Base-by-base conservation (phyloP, 129 eudicot species). In the Erigeron canadensis region DNA sequence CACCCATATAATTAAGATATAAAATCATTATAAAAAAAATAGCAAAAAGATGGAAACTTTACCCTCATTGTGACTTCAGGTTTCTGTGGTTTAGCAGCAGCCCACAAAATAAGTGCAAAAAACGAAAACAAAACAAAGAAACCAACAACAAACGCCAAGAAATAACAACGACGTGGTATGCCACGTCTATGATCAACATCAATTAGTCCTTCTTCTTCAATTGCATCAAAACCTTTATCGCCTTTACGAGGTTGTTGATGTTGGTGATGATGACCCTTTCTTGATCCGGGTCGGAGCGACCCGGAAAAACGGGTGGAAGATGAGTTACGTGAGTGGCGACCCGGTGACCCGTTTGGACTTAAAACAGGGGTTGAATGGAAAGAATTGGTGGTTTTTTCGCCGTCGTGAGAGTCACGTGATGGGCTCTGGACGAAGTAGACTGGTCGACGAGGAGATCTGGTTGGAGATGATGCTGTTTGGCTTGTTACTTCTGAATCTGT, bases 401-500 rank as follows among this genome's bases (percentile, higher is more conserved):
- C 99, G 78, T 95, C 97, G 87, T 95, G 99, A 0, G 98, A 93
- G 58, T 93, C 98, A 10, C 98, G 79, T 44, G 99, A 95, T 9
- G 99, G 99, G 55, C 94, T 86, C 74, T 95, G 99, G 28, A 95
- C 97, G 77, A 81, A 95, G 87, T 95, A 95, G 1, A 85, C 95
- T 6, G 96, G 86, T 44, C 96, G 84, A 46, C 89, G 89, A 0
- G 93, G 93, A 9, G 94, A 87, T 19, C 94, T 53, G 6, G 89
- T 81, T 43, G 99, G 99, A 3, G 99, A 95, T 13, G 97, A 90
- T 6, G 96, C 88, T 4, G 99, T 87, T 18, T 84, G 82, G 85
- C 99, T 95, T 54, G 99, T 95, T 22, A 79, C 96, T 81, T 95
- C 99, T 5, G 99, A 95, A 79, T 95, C 97, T 16, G 97, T 90